These are phyloP conservation scores for Monascus ruber DNA, from an alignment of 2,329 filamentous ascomycete genomes.

Conservation along the genomic window DNA sequence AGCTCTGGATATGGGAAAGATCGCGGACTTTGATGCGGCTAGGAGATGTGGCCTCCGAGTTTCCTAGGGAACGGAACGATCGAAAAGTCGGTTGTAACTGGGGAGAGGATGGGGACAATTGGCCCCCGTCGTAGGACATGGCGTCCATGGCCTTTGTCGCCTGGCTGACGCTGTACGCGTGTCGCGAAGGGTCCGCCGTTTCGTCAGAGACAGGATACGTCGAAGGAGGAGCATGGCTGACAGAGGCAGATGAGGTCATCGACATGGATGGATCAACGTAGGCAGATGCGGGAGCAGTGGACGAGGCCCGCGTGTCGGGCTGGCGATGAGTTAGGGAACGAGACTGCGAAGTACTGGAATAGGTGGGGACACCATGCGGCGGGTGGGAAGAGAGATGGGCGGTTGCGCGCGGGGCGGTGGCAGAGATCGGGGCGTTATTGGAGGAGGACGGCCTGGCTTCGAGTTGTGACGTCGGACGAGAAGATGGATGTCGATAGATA, in stretches of 20 bases:
- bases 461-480: constrained; percentile 11
- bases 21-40: constrained; percentile 70
- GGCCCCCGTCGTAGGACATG: constrained; percentile 15
- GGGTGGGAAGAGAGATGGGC: background rate
- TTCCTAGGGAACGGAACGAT: constrained; percentile 32
- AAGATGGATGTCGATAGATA: constrained; percentile 17
- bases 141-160: constrained; percentile 16
- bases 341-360: constrained; percentile 24
- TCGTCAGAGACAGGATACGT: constrained; percentile 2
- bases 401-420: constrained; percentile 19
- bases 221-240: constrained; percentile 5
- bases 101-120: constrained; percentile 34
- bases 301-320: constrained; percentile 14
- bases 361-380: constrained; percentile 15
- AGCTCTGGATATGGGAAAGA: constrained; percentile 78
- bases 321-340: constrained; percentile 10
- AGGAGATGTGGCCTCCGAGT: constrained; percentile 37
- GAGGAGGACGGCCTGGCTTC: constrained; percentile 21
- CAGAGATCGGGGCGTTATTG: constrained; percentile 25
- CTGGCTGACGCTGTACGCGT: constrained; percentile 13
- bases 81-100: constrained; percentile 34
- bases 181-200: constrained; percentile 9
- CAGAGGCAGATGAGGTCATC: constrained; percentile 37
- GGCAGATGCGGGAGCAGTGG: constrained; percentile 10
- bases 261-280: constrained; percentile 23